Evolutionary conservation across 2,329 filamentous ascomycete species (phyloP).

Genomic region (Scedosporium dehoogii): DNA sequence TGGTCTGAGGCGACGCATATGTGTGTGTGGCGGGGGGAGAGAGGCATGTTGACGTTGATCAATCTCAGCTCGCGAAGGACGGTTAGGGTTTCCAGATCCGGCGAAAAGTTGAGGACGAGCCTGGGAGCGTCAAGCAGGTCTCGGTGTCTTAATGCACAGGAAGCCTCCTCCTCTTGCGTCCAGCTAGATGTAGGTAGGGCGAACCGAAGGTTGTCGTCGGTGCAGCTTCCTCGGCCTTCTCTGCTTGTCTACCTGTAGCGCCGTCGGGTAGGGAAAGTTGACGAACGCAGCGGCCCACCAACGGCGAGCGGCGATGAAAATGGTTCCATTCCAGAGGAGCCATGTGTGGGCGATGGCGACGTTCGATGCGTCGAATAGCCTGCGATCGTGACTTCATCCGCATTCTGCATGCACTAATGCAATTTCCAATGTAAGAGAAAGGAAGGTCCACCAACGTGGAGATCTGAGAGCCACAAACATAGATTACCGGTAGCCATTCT

Average conservation of each 20-base stretch:
- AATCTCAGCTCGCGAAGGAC: neutral
- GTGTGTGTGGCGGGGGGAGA: neutral
- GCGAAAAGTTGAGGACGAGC: neutral
- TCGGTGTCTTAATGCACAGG: neutral
- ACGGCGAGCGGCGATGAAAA: neutral
- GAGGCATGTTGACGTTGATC: neutral
- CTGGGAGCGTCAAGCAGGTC: neutral
- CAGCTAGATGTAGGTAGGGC: neutral
- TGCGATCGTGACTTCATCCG: neutral
- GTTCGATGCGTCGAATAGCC: neutral
- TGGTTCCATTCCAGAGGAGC: neutral
- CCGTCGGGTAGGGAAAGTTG: neutral
- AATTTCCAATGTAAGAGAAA: neutral
- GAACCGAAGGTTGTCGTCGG: neutral
- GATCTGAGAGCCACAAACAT: neutral
- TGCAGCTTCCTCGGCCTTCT: neutral
- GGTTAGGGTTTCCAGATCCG: neutral
- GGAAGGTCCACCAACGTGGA: neutral
- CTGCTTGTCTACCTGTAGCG: no score
- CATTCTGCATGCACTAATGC: neutral
- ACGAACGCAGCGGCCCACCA: neutral
- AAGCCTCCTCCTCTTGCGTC: neutral
- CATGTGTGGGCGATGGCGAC: neutral
- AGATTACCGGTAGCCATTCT: no score
- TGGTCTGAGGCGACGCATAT: no score